Percentiles rank a stretch among this genome's conserved stretches.
Evolutionary conservation across 108 stramenopile species (phyloP).

Genomic region (Nitzschia sp.): DNA sequence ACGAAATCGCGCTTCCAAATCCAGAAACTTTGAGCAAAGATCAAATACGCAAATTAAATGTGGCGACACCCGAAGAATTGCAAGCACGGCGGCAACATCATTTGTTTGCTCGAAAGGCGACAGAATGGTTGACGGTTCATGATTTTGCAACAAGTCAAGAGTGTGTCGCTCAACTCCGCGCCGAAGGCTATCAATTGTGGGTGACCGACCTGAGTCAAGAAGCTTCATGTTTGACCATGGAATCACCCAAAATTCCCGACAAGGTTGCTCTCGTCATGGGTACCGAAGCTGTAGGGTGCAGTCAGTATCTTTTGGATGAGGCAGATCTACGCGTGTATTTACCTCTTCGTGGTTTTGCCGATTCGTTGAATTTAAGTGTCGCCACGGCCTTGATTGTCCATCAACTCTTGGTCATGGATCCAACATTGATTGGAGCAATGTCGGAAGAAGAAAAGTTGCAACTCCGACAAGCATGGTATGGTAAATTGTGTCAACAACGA

Average conservation of each 20-base stretch:
- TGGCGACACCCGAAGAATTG: slow-evolving; percentile 53
- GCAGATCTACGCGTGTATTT: slow-evolving; percentile 88
- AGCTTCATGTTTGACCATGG: slow-evolving; percentile 59
- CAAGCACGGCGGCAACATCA: slow-evolving; percentile 69
- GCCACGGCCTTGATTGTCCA: slow-evolving; percentile 88
- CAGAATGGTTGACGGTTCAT: slow-evolving; percentile 82
- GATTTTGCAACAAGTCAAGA: slow-evolving; percentile 70
- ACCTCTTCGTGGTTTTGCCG: slow-evolving; percentile 88
- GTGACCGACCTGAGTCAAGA: slow-evolving; percentile 84
- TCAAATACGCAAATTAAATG: slow-evolving; percentile 5
- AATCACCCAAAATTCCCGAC: slow-evolving; percentile 51
- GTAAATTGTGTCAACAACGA: slow-evolving; percentile 78
- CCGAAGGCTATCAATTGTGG: slow-evolving; percentile 73
- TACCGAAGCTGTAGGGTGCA: slow-evolving; percentile 88
- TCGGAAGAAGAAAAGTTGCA: slow-evolving; percentile 46
- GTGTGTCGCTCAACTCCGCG: slow-evolving; percentile 64
- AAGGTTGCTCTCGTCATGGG: slow-evolving; percentile 91
- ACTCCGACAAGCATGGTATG: slow-evolving; percentile 71
- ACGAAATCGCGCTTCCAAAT: background rate
- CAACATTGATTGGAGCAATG: slow-evolving; percentile 68
- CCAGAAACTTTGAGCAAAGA: slow-evolving; percentile 7
- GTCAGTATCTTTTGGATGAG: slow-evolving; percentile 69
- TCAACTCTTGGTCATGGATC: slow-evolving; percentile 79
- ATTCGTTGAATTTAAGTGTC: slow-evolving; percentile 87
- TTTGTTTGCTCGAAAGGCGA: slow-evolving; percentile 84